These are phyloP conservation scores for Coemansia sp. DNA, from an alignment of 192 early-diverging fungal genomes.

Conservation along the genomic window DNA sequence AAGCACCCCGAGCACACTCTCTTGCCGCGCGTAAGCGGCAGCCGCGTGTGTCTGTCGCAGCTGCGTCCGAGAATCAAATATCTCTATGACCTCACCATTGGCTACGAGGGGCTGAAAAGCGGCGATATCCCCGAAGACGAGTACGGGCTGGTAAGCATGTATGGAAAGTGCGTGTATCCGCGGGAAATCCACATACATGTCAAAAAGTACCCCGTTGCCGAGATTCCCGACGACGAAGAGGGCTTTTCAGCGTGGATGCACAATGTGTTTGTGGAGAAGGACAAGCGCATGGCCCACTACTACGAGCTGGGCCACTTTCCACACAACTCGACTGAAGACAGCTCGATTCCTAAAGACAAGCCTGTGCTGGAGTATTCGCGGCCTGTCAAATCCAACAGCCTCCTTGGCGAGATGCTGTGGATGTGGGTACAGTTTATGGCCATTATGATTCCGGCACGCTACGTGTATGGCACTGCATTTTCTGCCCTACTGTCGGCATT, in stretches of 20 bases:
- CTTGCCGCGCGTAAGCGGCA: slow-evolving; percentile 82
- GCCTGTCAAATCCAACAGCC: slow-evolving; percentile 19
- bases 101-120: slow-evolving; percentile 71
- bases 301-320: slow-evolving; percentile 75
- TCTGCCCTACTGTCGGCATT: slow-evolving; percentile 3
- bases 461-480: slow-evolving; percentile 17
- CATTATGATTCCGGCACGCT: slow-evolving; percentile 33
- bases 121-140: slow-evolving; percentile 81
- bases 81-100: slow-evolving; percentile 88
- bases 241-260: slow-evolving; percentile 76
- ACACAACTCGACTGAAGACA: slow-evolving; percentile 36
- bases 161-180: slow-evolving; percentile 71
- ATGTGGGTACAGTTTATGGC: slow-evolving; percentile 50
- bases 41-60: slow-evolving; percentile 67
- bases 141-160: slow-evolving; percentile 76
- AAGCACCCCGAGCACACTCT: slow-evolving; percentile 68
- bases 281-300: slow-evolving; percentile 74
- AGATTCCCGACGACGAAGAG: slow-evolving; percentile 69
- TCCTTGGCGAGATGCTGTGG: slow-evolving; percentile 26
- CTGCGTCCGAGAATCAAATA: slow-evolving; percentile 68
- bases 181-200: slow-evolving; percentile 81
- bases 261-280: slow-evolving; percentile 79
- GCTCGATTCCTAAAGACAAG: slow-evolving; percentile 24
- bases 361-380: slow-evolving; percentile 26
- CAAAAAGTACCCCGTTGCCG: slow-evolving; percentile 61